Base-by-base conservation (phyloP, 2,329 filamentous ascomycete genomes). In the Akanthomyces dipterigenus region DNA sequence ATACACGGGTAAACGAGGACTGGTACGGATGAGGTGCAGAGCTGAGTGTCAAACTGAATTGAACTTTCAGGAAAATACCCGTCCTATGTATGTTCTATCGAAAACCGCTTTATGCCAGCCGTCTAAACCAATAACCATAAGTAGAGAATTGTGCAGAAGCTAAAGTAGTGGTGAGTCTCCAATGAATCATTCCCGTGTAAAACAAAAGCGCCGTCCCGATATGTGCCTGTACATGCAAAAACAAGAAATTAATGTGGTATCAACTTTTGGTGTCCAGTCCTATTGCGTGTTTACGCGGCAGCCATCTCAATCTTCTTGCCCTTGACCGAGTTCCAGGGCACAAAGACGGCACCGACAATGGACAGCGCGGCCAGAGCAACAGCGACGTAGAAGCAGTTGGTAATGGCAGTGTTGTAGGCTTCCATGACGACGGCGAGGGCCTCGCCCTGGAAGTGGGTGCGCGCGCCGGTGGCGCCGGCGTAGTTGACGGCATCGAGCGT, bases 291-390 rank as follows among this genome's bases (percentile, higher is more conserved):
- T 65, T 69, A 70, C 16, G 64, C 67, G 42, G 64, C 66, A 34
- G 66, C 66, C 69, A 70, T 67, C 56, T 72, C 70, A 43, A 72
- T 64, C 9, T 81, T 80, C 72, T 81, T 83, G 5, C 81, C 81
- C 68, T 83, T 85, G 24, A 85, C 78, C 62, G 78, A 83, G 75
- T 78, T 81, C 79, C 79, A 82, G 68, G 84, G 81, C 56, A 81
- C 75, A 8, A 76, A 70, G 14, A 75, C 67, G 1, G 74, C 70
- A 2, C 78, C 77, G 22, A 79, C 46, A 48, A 80, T 74, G 0
- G 77, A 74, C 6, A 80, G 65, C 8, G 76, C 73, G 1, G 76
- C 77, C 12, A 80, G 70, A 0, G 77, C 80, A 42, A 77, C 73
- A 18, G 73, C 72, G 45, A 80, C 72, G 14, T 75, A 70, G 65